Evolutionary conservation across 306 rosid genomes (phyloP).

Genomic region (Myrica gale): DNA sequence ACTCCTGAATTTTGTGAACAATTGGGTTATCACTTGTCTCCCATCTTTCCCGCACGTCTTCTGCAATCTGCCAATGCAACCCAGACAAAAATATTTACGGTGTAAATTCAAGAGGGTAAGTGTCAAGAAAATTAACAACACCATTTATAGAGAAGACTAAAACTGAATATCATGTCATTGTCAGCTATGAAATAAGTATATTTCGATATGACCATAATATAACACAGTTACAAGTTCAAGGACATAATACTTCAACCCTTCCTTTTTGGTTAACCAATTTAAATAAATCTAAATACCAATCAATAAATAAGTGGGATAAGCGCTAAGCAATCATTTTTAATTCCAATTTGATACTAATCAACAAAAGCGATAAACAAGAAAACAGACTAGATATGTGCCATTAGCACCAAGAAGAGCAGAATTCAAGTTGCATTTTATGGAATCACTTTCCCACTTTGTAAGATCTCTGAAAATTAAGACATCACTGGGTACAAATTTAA

Average conservation of each 20-base stretch:
- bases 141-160: constrained; percentile 1
- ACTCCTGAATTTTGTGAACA: constrained; percentile 90
- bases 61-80: constrained; percentile 68
- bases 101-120: constrained; percentile 19
- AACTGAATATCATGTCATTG: constrained; percentile 1
- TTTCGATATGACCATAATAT: too few species aligned
- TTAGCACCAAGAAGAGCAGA: not conserved
- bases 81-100: constrained; percentile 19
- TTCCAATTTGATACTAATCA: not conserved
- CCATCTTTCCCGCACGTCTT: constrained; percentile 71
- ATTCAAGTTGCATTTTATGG: not conserved
- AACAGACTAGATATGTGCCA: not conserved
- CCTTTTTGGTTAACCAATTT: not conserved
- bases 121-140: constrained; percentile 14
- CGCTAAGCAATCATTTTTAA: not conserved
- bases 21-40: constrained; percentile 77
- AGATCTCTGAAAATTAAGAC: not conserved
- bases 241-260: not conserved
- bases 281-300: not conserved
- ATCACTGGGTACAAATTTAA: not conserved
- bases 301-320: not conserved
- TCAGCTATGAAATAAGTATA: not conserved
- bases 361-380: not conserved
- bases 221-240: not conserved
- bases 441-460: not conserved